Evolutionary conservation across 1,284 basidiomycete genomes (phyloP).

Genomic region (Heterobasidion annosum): DNA sequence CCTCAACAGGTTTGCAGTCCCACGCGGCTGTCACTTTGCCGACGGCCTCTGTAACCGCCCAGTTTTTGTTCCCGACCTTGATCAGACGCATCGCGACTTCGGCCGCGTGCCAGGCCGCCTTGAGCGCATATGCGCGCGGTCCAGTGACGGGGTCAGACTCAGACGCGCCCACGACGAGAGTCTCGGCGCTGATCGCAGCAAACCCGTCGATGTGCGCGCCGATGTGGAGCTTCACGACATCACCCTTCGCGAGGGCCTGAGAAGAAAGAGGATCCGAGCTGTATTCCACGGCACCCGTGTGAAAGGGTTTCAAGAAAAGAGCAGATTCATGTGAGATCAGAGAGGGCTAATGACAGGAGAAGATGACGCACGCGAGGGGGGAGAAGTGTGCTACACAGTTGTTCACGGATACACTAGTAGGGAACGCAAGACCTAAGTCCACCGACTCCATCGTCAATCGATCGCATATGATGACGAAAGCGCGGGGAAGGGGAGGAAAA

Average conservation of each 20-base stretch:
- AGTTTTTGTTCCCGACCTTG: constrained; percentile 91
- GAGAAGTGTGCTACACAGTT: constrained; percentile 80
- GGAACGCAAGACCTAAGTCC: constrained; percentile 82
- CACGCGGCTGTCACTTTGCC: constrained; percentile 66
- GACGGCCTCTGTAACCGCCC: constrained; percentile 87
- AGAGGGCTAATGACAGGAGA: constrained; percentile 1
- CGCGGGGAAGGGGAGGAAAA: constrained; percentile 2
- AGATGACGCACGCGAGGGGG: constrained; percentile 53
- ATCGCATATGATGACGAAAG: neutral
- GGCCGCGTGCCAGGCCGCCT: constrained; percentile 89
- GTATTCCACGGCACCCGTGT: neutral
- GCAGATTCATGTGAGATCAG: constrained; percentile 6
- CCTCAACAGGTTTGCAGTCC: constrained; percentile 86
- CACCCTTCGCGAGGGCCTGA: constrained; percentile 72
- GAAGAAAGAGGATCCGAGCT: constrained; percentile 66
- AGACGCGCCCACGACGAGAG: constrained; percentile 77
- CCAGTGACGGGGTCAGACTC: constrained; percentile 72
- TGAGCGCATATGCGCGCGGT: constrained; percentile 81
- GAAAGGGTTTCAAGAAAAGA: neutral
- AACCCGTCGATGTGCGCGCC: constrained; percentile 97
- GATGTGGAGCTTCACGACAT: constrained; percentile 93
- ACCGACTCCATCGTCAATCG: neutral
- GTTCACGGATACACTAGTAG: constrained; percentile 91
- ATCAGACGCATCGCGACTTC: constrained; percentile 85
- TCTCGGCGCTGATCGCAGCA: constrained; percentile 86